Percentiles rank a stretch among this genome's conserved stretches.
Conservation (phyloP, 192 early-diverging fungal species). For the Rhizoclosmatium globosum region DNA sequence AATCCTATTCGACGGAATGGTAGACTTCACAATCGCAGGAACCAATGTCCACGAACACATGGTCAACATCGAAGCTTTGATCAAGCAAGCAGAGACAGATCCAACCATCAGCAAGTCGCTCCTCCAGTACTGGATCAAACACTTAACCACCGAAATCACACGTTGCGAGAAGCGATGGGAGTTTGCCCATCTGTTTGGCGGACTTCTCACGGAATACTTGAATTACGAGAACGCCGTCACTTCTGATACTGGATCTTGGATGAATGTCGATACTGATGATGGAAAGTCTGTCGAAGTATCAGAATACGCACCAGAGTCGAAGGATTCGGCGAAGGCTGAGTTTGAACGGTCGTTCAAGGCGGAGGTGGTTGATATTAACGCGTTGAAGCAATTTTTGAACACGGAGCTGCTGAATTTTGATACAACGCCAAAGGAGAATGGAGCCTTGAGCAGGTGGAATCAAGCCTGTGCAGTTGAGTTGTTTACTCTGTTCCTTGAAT, state of each 20-base stretch:
- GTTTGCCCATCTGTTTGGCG: neutral
- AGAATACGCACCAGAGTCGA: neutral
- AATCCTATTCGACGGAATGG: neutral
- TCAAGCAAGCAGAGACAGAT: slow-evolving; percentile 1
- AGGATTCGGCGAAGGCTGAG: neutral
- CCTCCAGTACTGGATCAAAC: neutral
- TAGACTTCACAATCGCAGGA: neutral
- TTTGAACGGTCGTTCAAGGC: neutral
- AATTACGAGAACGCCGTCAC: neutral
- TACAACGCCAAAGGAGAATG: neutral
- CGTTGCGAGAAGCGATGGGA: slow-evolving; percentile 13
- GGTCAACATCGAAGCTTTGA: slow-evolving; percentile 2
- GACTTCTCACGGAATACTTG: neutral
- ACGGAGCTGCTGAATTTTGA: neutral
- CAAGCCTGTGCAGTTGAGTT: neutral
- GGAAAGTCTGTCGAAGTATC: neutral
- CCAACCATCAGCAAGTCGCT: neutral
- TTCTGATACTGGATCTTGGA: neutral
- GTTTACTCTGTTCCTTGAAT: neutral
- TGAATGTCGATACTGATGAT: neutral
- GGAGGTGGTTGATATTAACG: neutral
- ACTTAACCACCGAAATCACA: neutral
- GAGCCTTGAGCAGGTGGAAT: neutral
- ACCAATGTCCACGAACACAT: neutral
- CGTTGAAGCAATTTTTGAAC: neutral